Evolutionary conservation across 164 flowering plant genomes (phyloP).

Genomic region (Vitis cinerea): DNA sequence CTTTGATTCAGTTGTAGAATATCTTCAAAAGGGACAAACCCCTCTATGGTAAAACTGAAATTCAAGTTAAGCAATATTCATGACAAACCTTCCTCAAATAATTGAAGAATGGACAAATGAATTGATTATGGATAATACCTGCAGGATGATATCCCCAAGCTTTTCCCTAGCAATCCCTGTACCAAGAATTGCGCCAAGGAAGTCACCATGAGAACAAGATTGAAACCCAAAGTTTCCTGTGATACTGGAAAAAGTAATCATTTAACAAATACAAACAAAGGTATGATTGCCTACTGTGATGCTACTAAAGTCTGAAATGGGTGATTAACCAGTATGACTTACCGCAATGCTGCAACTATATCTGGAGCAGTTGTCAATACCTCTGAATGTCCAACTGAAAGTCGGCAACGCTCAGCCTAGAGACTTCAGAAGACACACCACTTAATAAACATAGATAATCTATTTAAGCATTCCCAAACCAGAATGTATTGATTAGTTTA

Average conservation of each 20-base stretch:
- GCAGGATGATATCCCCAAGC: slow-evolving; percentile 87
- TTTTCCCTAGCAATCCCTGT: slow-evolving; percentile 88
- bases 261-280: slow-evolving; percentile 1
- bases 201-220: slow-evolving; percentile 91
- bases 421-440: slow-evolving; percentile 1
- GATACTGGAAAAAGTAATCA: slow-evolving; percentile 48
- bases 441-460: background rate
- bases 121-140: slow-evolving; percentile 38
- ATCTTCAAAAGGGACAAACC: too few species aligned
- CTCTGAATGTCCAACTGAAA: slow-evolving; percentile 82
- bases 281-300: background rate
- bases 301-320: background rate
- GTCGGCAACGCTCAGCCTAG: slow-evolving; percentile 93
- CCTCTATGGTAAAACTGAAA: too few species aligned
- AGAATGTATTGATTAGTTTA: background rate
- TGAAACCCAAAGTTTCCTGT: slow-evolving; percentile 84
- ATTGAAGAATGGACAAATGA: too few species aligned
- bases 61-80: too few species aligned
- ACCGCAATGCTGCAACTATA: slow-evolving; percentile 77
- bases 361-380: slow-evolving; percentile 62
- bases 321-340: background rate
- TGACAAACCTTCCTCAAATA: too few species aligned
- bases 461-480: background rate
- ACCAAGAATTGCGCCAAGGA: slow-evolving; percentile 93
- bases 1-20: too few species aligned